These are phyloP conservation scores for Chloris gayana DNA, from an alignment of 176 grass and related monocot species.

Conservation along the genomic window DNA sequence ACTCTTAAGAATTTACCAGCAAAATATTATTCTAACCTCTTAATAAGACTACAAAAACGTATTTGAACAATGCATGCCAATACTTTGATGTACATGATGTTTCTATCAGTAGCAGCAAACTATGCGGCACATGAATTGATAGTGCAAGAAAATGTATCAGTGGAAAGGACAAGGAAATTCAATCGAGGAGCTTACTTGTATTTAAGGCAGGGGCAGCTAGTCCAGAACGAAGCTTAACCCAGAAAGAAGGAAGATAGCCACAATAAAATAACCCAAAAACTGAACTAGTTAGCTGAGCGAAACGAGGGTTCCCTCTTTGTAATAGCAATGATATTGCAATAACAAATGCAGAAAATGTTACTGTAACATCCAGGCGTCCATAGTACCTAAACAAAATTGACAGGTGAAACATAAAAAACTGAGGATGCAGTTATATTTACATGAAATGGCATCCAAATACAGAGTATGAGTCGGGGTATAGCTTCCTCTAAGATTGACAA, in stretches of 20 bases:
- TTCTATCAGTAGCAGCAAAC: slow-evolving; percentile 18
- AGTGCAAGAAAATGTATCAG: neutral
- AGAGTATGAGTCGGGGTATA: neutral
- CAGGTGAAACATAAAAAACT: slow-evolving; percentile 22
- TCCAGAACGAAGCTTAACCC: slow-evolving; percentile 93
- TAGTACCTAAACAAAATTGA: slow-evolving; percentile 80
- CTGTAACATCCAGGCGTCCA: slow-evolving; percentile 90
- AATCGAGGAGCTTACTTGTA: slow-evolving; percentile 66
- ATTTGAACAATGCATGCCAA: slow-evolving; percentile 1
- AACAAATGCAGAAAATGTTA: slow-evolving; percentile 78
- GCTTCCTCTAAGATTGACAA: neutral
- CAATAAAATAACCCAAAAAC: slow-evolving; percentile 98
- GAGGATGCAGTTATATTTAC: slow-evolving; percentile 33
- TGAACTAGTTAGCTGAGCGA: slow-evolving; percentile 93
- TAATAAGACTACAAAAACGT: slow-evolving; percentile 30
- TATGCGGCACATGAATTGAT: neutral
- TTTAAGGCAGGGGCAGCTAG: slow-evolving; percentile 84
- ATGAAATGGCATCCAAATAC: slow-evolving; percentile 35
- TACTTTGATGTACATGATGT: neutral
- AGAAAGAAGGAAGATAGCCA: slow-evolving; percentile 97
- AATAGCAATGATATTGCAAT: slow-evolving; percentile 83
- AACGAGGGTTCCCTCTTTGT: slow-evolving; percentile 96
- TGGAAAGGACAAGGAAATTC: neutral
- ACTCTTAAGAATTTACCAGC: neutral
- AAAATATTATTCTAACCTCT: neutral